Conservation (phyloP, 257 asterid species). For the Echium plantagineum region DNA sequence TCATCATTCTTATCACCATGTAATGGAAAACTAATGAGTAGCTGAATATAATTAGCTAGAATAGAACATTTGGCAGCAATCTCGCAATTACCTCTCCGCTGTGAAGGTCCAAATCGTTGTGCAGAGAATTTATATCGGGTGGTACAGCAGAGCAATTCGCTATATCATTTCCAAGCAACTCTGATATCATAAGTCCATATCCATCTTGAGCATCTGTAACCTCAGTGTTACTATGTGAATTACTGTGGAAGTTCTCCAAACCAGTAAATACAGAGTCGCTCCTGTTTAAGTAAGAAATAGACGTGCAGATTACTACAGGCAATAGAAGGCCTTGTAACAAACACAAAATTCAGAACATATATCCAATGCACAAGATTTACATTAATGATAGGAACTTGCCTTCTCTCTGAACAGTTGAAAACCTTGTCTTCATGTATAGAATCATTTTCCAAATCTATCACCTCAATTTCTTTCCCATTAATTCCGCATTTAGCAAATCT, state of each 20-base stretch:
- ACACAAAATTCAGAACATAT: constrained; percentile 2
- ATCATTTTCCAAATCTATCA: constrained; percentile 89
- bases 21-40: neutral
- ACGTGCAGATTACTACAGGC: constrained; percentile 5
- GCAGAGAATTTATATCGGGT: constrained; percentile 49
- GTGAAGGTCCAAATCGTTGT: constrained; percentile 63
- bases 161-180: constrained; percentile 59
- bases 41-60: neutral
- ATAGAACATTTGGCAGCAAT: constrained; percentile 9
- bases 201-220: constrained; percentile 61
- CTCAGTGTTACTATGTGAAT: constrained; percentile 41
- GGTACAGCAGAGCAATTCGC: constrained; percentile 64
- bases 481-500: constrained; percentile 32
- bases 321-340: constrained; percentile 5
- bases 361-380: neutral
- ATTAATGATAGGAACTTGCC: constrained; percentile 29
- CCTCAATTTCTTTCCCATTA: constrained; percentile 51
- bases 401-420: constrained; percentile 39
- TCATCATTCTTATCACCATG: neutral
- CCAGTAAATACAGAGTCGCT: constrained; percentile 48
- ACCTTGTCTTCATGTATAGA: constrained; percentile 46
- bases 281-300: constrained; percentile 33
- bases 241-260: constrained; percentile 53
- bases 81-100: constrained; percentile 52
- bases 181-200: constrained; percentile 83